Evolutionary conservation across 257 asterid species (phyloP), one percentile per base, ranked within the genome.

Genomic region (Salvia rosmarinus): DNA sequence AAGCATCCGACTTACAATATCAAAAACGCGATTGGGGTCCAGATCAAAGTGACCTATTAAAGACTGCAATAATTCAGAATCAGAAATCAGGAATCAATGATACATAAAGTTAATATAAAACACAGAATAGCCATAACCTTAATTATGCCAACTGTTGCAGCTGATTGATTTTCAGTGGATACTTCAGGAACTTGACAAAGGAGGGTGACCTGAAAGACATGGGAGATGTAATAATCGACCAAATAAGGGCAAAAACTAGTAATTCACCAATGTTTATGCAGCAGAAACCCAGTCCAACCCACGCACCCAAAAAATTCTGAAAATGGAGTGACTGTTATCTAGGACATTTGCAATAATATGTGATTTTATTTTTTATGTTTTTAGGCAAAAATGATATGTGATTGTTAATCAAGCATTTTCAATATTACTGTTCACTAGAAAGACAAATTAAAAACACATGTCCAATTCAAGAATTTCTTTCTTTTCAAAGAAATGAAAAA

Each of bases 11-110:
- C 99, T 84, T 84, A 95, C 99, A 75, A 95, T 95, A 78, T 95
- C 98, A 70, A 95, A 95, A 71, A 95, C 99, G 47, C 99, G 95
- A 72, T 95, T 95, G 12, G 99, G 99, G 74, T 95, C 99, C 82
- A 95, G 90, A 87, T 95, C 98, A 64, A 95, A 95, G 86, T 95
- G 98, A 57, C 99, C 99, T 67, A 95, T 95, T 77, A 95, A 85
- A 23, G 99, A 95, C 99, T 95, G 95, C 80, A 88, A 74, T 52
- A 40, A 79, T 64, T 63, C 68, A 71, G 37, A 54, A 42, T 84
- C 71, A 87, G 86, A 78, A 67, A 74, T 54, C 39, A 51, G 39
- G 28, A 25, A 13, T 28, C 63, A 46, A 32, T 49, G 40, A 44
- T 55, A 46, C 77, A 55, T 67, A 65, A 68, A 42, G 14, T 55